These are phyloP conservation scores for Sarocladiaceae sp. DNA, from an alignment of 2,329 filamentous ascomycete species.

Conservation along the genomic window DNA sequence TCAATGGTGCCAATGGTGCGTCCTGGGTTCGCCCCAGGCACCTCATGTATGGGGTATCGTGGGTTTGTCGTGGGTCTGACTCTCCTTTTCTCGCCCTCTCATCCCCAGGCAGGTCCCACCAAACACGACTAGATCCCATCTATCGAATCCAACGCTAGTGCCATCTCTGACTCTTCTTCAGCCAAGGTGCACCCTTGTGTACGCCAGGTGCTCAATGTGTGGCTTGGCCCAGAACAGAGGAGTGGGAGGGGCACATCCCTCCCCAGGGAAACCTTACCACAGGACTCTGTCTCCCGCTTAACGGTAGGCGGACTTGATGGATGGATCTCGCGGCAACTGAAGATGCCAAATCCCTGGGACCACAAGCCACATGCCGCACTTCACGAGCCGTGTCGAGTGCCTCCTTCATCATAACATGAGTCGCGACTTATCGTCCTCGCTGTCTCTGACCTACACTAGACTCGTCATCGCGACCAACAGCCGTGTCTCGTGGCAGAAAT, in stretches of 20 bases:
- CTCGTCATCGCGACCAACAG: background rate
- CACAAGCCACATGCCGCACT: background rate
- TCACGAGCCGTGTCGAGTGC: slow-evolving; percentile 5
- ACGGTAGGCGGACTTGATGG: background rate
- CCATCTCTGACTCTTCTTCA: no score
- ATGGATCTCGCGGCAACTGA: background rate
- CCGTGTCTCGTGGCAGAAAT: background rate
- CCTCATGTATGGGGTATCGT: no score
- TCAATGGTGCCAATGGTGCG: background rate
- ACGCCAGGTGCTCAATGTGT: no score
- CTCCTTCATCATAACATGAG: background rate
- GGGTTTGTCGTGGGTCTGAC: no score
- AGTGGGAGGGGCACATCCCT: slow-evolving; percentile 1
- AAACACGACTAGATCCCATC: no score
- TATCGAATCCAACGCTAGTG: no score
- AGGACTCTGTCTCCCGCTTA: slow-evolving; percentile 4
- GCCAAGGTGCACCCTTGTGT: no score
- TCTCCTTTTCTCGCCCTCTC: no score
- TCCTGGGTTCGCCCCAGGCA: no score
- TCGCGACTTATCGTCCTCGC: background rate
- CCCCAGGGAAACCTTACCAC: no score
- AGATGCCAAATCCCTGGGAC: background rate
- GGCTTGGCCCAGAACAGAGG: background rate
- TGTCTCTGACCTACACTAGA: background rate
- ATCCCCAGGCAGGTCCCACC: no score